Base-by-base conservation (phyloP, 257 asterid species). In the Orobanche coerulescens region DNA sequence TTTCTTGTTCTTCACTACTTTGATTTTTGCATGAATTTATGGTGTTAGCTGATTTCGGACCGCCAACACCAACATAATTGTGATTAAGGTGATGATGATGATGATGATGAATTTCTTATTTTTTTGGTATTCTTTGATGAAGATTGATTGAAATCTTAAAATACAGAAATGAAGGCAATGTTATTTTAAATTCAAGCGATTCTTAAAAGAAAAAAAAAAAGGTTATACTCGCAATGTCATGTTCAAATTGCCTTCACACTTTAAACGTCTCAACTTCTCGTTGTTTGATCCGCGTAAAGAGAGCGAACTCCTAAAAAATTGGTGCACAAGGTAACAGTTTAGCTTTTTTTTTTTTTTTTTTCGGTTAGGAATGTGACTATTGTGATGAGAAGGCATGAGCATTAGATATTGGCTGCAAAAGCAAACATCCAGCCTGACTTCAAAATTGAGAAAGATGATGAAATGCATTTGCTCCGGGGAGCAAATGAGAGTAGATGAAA, bases 391-490 rank as follows among this genome's bases (percentile, higher is more conserved):
- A 59, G 86, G 79, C 77, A 89, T 89, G 97, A 84, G 71, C 79
- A 73, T 87, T 81, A 90, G 80, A 67, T 69, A 80, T 42, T 90
- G 97, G 97, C 52, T 86, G 58, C 44, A 75, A 78, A 83, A 66
- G 66, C 79, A 68, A 76, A 87, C 81, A 75, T 44, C 61, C 48
- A 66, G 52, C 31, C 62, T 82, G 63, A 73, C 70, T 49, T 75
- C 31, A 54, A 82, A 71, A 67, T 59, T 83, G 79, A 64, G 62
- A 60, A 82, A 83, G 87, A 87, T 90, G 97, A 85, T 87, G 96
- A 90, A 90, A 70, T 87, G 97, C 78, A 90, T 90, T 64, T 87
- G 95, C 85, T 90, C 97, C 2, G 95, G 94, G 31, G 96, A 90
- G 75, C 94, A 83, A 40, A 22, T 83, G 5, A 64, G 79, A 73